Conservation (phyloP, 179 eudicot genomes). For the Corrigiola litoralis region DNA sequence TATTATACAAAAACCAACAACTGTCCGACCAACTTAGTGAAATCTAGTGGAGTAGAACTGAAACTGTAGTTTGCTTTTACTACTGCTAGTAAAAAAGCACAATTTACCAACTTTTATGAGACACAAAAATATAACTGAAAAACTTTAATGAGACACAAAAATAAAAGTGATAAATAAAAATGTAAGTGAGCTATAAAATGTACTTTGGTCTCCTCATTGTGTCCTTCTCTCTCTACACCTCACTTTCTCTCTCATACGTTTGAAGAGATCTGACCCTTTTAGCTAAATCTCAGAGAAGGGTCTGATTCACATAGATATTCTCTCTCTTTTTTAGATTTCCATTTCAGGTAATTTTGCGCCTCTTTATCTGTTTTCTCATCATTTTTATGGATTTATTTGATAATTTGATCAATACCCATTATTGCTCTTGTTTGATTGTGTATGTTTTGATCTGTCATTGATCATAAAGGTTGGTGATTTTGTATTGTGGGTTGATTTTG, state of each 20-base stretch:
- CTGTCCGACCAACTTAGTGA: no score
- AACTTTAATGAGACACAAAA: no score
- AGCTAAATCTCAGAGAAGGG: slow-evolving; percentile 32
- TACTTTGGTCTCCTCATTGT: background rate
- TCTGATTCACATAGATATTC: slow-evolving; percentile 13
- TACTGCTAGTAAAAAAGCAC: no score
- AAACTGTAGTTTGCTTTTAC: no score
- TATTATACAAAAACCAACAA: no score
- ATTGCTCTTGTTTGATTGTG: background rate
- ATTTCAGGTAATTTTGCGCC: slow-evolving; percentile 22
- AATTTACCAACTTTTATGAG: no score
- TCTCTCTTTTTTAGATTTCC: background rate
- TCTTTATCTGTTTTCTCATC: no score
- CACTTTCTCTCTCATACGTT: background rate
- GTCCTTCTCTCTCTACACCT: slow-evolving; percentile 8
- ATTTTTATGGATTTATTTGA: background rate
- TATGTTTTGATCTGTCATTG: slow-evolving; percentile 8
- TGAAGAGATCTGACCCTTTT: slow-evolving; percentile 37
- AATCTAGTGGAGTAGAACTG: no score
- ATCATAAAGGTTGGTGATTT: slow-evolving; percentile 7
- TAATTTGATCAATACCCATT: background rate
- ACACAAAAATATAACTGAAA: no score
- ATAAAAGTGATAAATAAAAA: no score
- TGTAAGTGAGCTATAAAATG: slow-evolving; percentile 1
- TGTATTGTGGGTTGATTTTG: background rate